phyloP scores from a whole-genome alignment of 2,329 filamentous ascomycete genomes.

The Fusarium tricinctum region DNA sequence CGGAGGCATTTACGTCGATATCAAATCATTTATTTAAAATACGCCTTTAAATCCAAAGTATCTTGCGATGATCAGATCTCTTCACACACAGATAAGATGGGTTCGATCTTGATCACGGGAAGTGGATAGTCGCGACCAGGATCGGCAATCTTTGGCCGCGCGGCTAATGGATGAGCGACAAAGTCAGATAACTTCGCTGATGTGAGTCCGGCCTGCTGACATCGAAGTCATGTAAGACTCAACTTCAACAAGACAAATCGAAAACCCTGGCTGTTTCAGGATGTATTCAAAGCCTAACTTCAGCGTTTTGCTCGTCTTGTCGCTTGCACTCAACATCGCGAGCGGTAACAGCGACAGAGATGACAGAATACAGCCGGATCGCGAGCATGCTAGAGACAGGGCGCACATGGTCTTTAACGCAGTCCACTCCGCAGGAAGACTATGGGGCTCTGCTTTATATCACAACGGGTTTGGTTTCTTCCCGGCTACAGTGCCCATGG shows the following conservation, averaged over 20 bases:
- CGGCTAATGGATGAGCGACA: constrained; percentile 27
- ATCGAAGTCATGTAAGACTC: constrained; percentile 4
- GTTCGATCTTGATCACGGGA: constrained; percentile 25
- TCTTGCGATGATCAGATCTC: constrained; percentile 23
- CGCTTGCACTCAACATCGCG: constrained; percentile 20
- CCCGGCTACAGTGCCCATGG: constrained; percentile 73
- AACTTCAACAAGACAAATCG: not conserved
- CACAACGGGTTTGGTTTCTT: constrained; percentile 84
- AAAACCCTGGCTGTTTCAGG: not conserved
- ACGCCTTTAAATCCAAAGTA: not conserved
- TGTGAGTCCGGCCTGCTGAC: constrained; percentile 10
- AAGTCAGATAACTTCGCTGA: constrained; percentile 8
- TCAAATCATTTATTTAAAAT: not conserved
- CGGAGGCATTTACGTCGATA: not conserved
- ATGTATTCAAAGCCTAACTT: constrained; percentile 38
- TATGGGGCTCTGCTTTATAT: constrained; percentile 79
- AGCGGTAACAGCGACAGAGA: constrained; percentile 7
- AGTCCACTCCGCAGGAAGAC: constrained; percentile 77
- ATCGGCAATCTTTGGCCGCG: constrained; percentile 37
- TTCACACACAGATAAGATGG: constrained; percentile 33
- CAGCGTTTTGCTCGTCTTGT: constrained; percentile 23
- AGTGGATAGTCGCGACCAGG: constrained; percentile 23
- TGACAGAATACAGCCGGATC: constrained; percentile 53
- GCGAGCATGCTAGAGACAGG: constrained; percentile 61
- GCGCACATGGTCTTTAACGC: constrained; percentile 79